Evolutionary conservation across 768 basidiomycete species (phyloP).

Genomic region (Strobilomyces echinocephalus): DNA sequence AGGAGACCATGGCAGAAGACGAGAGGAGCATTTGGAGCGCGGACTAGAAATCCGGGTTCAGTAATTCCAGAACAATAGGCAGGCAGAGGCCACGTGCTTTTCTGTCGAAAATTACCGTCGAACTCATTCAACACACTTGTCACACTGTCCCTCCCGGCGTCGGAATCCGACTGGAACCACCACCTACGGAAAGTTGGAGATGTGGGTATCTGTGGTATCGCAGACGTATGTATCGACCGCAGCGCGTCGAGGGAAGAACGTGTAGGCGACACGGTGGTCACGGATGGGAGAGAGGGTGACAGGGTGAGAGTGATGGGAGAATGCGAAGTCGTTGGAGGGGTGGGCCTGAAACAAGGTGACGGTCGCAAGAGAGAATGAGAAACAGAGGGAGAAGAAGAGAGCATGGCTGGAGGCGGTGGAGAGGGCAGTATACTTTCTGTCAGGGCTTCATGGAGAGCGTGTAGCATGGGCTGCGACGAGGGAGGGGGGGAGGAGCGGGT

Average conservation of each 20-base stretch:
- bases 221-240: conserved; percentile 37
- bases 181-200: conserved; percentile 32
- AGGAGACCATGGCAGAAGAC: conserved; percentile 96
- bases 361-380: conserved; percentile 36
- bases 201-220: conserved; percentile 25
- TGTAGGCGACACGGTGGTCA: conserved; percentile 25
- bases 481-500: background rate
- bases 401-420: conserved; percentile 41
- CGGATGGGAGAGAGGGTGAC: conserved; percentile 15
- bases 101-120: conserved; percentile 42
- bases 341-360: conserved; percentile 52
- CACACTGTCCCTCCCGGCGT: conserved; percentile 36
- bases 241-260: conserved; percentile 57
- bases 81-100: conserved; percentile 47
- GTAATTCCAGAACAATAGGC: background rate
- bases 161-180: conserved; percentile 48
- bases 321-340: conserved; percentile 42
- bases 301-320: conserved; percentile 10
- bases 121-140: conserved; percentile 42
- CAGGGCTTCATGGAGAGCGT: conserved; percentile 43
- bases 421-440: conserved; percentile 37
- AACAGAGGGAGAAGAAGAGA: conserved; percentile 34
- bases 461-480: conserved; percentile 29
- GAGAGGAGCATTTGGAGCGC: conserved; percentile 74
- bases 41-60: conserved; percentile 43